Evolutionary conservation across 495 filamentous ascomycete species (phyloP), one percentile per base, ranked within the genome.

Genomic region (Aspergillus asperescens): DNA sequence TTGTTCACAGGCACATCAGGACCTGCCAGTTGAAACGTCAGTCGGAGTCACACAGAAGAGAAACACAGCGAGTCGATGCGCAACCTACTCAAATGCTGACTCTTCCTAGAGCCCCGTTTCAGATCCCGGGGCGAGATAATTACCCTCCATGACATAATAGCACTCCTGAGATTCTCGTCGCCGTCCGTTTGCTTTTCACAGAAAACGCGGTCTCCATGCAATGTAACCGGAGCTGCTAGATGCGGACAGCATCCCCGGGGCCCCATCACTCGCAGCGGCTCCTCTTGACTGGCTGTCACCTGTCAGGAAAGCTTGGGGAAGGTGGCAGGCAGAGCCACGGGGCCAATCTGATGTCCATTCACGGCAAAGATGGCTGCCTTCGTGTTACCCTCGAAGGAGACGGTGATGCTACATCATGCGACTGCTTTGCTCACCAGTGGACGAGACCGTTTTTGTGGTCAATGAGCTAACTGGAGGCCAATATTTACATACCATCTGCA

Each of bases 211-310:
- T 38, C 15, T 32, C 31, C 20, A 50, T 58, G 56, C 50, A 50
- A 58, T 58, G 56, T 48, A 58, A 58, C 56, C 50, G 32, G 46
- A 49, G 52, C 45, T 48, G 16, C 29, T 50, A 37, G 12, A 19
- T 37, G 44, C 49, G 23, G 51, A 29, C 28, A 47, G 48, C 31
- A 20, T 24, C 35, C 35, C 27, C 23, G 2, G 32, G 31, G n/a
- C 19, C 20, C 23, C 19, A 48, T 43, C 37, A 38, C 29, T 19
- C 10, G 27, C 39, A n/a, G 9, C 22, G 13, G 1, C 19, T 8
- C 31, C 42, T 25, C 37, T 43, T 49, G 3, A 48, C 51, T 37
- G 52, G 44, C 32, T 15, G 20, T 7, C 28, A 19, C 18, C 13
- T 5, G 45, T 19, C 20, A 28, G 23, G n/a, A n/a, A 27, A 37